Evolutionary conservation across 2,329 filamentous ascomycete genomes (phyloP), one percentile per base, ranked within the genome.

Genomic region (Monilinia fructicola): DNA sequence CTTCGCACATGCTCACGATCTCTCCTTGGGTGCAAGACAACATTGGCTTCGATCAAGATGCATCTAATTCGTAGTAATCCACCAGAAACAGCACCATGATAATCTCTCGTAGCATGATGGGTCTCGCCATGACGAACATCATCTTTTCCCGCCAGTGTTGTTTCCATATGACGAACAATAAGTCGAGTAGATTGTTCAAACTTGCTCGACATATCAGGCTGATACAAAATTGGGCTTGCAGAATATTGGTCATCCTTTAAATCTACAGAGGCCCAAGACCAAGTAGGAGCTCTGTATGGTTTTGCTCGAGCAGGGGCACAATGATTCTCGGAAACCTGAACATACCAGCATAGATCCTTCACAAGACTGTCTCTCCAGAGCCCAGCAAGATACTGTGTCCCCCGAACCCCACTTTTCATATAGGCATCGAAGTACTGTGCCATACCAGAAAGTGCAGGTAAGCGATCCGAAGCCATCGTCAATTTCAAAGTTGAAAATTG

Each of bases 241-340:
- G 23, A 9, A 1, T 16, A n/a, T 12, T 23, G n/a, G 26, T 21
- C 9, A 9, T 40, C 54, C 12, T 55, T 7, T 23, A 44, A 58
- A 58, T 58, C 54, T 18, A 58, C 54, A 44, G 54, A 58, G 28
- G 54, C 40, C 54, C 54, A 58, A 11, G 38, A 58, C 54, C 54
- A 58, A 44, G 38, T 44, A 44, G 54, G 54, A 10, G 54, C 54
- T 18, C 54, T 28, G 40, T 44, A 44, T 18, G 38, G 54, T 21
- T 58, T 14, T 11, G 54, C 54, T 28, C 54, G 40, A 21, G 38
- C 28, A 58, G 40, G 54, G 6, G 11, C 16, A 44, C 54, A 44
- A 31, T 3, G 2, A 21, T 3, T 26, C 18, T 28, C 54, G 26
- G 26, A 42, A 4, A 28, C 38, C 38, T 28, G 16, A 11, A 56